Evolutionary conservation across 2,329 filamentous ascomycete genomes (phyloP).

Genomic region (Raffaelea deltoideospora): DNA sequence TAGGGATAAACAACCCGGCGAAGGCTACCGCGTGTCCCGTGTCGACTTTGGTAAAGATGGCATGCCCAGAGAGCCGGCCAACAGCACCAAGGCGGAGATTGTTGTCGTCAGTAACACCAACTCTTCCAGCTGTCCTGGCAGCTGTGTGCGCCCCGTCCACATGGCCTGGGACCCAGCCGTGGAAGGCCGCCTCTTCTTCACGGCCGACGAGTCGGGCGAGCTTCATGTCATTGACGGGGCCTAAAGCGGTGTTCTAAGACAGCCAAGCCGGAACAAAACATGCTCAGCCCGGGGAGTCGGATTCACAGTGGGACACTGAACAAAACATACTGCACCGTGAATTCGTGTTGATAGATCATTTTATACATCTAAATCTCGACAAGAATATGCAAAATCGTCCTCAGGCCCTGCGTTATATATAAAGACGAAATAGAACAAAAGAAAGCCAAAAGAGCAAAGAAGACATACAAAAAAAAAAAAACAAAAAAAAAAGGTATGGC

Average conservation of each 20-base stretch:
- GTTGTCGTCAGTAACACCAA: constrained; percentile 35
- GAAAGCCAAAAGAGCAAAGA: too few relatives aligned
- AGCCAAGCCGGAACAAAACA: too few relatives aligned
- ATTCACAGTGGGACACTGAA: too few relatives aligned
- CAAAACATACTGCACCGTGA: too few relatives aligned
- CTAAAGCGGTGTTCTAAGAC: too few relatives aligned
- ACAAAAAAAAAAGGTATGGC: not conserved
- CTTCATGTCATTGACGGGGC: constrained; percentile 14
- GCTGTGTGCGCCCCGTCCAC: constrained; percentile 5
- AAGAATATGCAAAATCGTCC: too few relatives aligned
- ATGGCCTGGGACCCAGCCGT: constrained; percentile 4
- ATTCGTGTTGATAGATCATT: too few relatives aligned
- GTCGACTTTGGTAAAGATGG: constrained; percentile 20
- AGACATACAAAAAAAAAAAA: not conserved
- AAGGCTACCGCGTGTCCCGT: constrained; percentile 24
- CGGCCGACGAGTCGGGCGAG: constrained; percentile 38
- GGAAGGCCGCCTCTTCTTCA: constrained; percentile 30
- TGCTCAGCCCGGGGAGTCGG: not conserved
- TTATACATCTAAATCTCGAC: too few relatives aligned
- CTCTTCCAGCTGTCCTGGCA: constrained; percentile 6
- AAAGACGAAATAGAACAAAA: too few relatives aligned
- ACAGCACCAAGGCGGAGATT: constrained; percentile 25
- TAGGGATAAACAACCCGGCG: constrained; percentile 15
- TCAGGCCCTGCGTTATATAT: too few relatives aligned
- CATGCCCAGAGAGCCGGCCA: constrained; percentile 15